Evolutionary conservation across 2,329 filamentous ascomycete genomes (phyloP), one percentile per base, ranked within the genome.

Genomic region (Ophiosphaerella korrae): DNA sequence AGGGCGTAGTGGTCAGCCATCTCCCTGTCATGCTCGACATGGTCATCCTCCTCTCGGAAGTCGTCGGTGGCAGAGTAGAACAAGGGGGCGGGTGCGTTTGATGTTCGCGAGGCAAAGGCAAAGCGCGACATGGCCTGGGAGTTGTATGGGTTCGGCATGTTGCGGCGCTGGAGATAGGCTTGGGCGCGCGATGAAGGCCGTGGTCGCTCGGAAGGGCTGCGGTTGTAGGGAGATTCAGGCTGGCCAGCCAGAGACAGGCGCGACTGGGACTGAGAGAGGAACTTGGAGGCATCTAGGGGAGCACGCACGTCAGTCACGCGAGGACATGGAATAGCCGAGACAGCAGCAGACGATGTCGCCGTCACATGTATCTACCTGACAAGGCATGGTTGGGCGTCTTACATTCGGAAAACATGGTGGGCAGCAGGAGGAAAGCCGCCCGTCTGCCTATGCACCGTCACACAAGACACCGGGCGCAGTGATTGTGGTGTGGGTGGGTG

Each of bases 241-340:
- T 77, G 83, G 75, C 71, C 87, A 75, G 71, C 88, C 84, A 76
- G 92, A 62, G 88, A 90, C 67, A 97, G 81, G 57, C 91, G 88
- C 55, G 92, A 96, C 80, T 96, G 92, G 60, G 92, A 97, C 84
- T 97, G 94, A 62, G 92, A 97, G 83, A 99, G 86, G 74, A 99
- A 99, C 64, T 88, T 88, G 62, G 93, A 97, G 68, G 94, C 94
- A 87, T 97, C 94, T 97, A 69, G 58, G 26, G 26, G 56, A 56
- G 57, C 60, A 59, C 50, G 61, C 53, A 63, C 52, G 74, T 78
- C 60, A 76, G 72, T 77, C 75, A 78, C 75, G 72, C 74, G 74
- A 72, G 68, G 62, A 49, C 18, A 36, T 35, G 51, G 45, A 55
- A 39, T 42, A 42, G 48, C 43, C 64, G 52, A 67, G 70, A 68